Evolutionary conservation across 106 monocot genomes (phyloP).

Genomic region (Acorus calamus): DNA sequence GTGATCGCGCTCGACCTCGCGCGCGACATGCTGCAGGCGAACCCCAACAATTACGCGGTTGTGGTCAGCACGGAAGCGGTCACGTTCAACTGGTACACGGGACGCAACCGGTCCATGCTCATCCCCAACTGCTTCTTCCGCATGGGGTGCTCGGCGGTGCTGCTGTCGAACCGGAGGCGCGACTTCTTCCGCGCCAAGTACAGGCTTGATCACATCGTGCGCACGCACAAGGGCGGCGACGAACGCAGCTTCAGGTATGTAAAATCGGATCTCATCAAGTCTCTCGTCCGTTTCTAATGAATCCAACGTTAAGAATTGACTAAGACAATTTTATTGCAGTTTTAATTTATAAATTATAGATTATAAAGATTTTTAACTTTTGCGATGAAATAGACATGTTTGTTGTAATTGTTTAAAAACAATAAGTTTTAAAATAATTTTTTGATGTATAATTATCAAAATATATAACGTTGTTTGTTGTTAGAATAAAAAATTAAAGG

Average conservation of each 20-base stretch:
- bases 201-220: constrained; percentile 60
- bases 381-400: too few species aligned
- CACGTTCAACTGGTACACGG: constrained; percentile 60
- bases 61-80: constrained; percentile 69
- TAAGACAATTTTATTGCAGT: too few species aligned
- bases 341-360: too few species aligned
- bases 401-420: too few species aligned
- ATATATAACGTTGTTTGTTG: too few species aligned
- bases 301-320: too few species aligned
- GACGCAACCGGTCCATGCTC: constrained; percentile 55
- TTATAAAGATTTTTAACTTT: too few species aligned
- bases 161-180: constrained; percentile 50
- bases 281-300: too few species aligned
- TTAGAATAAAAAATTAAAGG: too few species aligned
- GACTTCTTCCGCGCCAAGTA: constrained; percentile 69
- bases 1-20: constrained; percentile 62
- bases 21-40: constrained; percentile 63
- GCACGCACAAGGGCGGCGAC: constrained; percentile 69
- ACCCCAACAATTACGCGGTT: constrained; percentile 54
- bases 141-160: constrained; percentile 57
- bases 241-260: constrained; percentile 59
- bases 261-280: too few species aligned
- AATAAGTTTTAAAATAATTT: too few species aligned
- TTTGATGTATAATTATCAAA: too few species aligned
- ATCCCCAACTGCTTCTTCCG: constrained; percentile 77